A percentile compares a stretch with the other conserved stretches of the same genome.
These are phyloP conservation scores for Cytospora paraplurivora DNA, from an alignment of 2,329 filamentous ascomycete genomes.

Conservation along the genomic window DNA sequence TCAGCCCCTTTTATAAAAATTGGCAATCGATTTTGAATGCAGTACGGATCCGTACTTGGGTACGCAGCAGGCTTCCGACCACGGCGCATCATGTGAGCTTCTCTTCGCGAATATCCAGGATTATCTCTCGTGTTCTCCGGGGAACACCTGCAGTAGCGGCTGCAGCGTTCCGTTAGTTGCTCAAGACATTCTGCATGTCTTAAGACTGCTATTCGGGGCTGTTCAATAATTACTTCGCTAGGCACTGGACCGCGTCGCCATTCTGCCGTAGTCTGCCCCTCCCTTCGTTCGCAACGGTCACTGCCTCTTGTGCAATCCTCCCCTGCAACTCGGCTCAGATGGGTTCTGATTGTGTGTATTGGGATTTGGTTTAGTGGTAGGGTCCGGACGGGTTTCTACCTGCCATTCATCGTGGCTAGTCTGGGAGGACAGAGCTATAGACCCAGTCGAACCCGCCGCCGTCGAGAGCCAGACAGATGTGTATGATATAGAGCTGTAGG, in stretches of 20 bases:
- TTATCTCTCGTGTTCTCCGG: neutral
- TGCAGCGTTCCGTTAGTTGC: neutral
- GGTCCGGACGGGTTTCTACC: neutral
- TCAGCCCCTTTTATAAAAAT: neutral
- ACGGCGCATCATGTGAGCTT: neutral
- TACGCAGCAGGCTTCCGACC: neutral
- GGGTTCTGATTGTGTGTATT: neutral
- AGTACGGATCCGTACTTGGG: neutral
- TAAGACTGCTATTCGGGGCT: neutral
- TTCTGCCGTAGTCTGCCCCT: neutral
- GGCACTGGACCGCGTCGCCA: neutral
- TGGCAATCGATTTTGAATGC: too few species aligned
- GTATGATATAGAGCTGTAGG: neutral
- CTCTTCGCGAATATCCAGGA: neutral
- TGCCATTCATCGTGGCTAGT: neutral
- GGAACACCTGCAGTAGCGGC: neutral
- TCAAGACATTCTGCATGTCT: constrained; percentile 6
- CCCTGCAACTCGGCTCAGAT: neutral
- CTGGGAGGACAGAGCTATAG: neutral
- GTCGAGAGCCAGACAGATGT: neutral
- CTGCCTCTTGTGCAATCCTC: neutral
- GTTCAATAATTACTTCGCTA: neutral
- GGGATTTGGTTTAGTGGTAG: neutral
- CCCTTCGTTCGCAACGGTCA: neutral
- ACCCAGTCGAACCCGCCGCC: neutral